Conservation (phyloP, 164 flowering plant genomes). For the Stephania japonica region DNA sequence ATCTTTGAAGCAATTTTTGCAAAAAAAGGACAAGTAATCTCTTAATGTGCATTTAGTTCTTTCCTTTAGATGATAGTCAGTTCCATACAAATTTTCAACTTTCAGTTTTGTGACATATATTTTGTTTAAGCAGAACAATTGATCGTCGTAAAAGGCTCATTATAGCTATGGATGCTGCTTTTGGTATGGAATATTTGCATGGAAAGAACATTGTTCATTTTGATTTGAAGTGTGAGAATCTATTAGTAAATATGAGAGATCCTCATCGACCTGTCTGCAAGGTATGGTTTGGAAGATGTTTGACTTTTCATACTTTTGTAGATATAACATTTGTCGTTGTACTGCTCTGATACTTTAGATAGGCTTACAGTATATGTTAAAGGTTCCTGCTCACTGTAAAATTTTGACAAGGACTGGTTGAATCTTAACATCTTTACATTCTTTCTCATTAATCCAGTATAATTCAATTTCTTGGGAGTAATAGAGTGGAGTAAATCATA, state of each 20-base stretch:
- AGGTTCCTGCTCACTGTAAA: not conserved
- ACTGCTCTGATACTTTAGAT: not conserved
- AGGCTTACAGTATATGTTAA: not conserved
- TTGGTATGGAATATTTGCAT: conserved; percentile 98
- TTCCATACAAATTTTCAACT: not conserved
- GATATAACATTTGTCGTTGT: not conserved
- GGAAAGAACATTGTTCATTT: conserved; percentile 93
- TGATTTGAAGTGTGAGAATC: conserved; percentile 93
- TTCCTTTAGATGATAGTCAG: not conserved
- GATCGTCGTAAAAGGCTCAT: conserved; percentile 97
- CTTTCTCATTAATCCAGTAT: too few species aligned
- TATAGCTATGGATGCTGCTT: conserved; percentile 92
- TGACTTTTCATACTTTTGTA: not conserved
- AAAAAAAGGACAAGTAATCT: conserved; percentile 89
- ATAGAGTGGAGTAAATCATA: not conserved
- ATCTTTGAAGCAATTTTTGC: conserved; percentile 89
- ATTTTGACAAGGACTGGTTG: not conserved
- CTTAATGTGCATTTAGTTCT: not conserved
- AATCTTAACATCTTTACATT: not conserved
- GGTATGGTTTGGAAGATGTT: conserved; percentile 34
- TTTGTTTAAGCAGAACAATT: conserved; percentile 59
- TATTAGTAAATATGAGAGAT: conserved; percentile 92
- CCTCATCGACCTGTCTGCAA: conserved; percentile 95
- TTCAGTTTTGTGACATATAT: not conserved
- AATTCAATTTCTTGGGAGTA: too few species aligned